Evolutionary conservation across 331 rosid species (phyloP).

Genomic region (Acacia pycnantha): DNA sequence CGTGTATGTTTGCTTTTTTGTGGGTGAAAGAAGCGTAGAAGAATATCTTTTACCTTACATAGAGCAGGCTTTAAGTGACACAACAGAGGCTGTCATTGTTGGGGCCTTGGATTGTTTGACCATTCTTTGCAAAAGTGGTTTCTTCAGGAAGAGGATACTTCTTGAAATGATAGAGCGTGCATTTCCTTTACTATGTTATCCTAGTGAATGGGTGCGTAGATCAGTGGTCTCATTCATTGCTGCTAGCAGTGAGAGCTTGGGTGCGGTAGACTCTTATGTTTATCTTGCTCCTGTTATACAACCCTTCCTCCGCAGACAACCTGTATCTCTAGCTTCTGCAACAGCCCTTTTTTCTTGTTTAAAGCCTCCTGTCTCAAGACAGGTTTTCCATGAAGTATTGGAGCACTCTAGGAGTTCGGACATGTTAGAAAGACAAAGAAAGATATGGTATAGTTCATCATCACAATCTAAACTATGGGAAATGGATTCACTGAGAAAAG

Average conservation of each 20-base stretch:
- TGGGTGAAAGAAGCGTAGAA: constrained; percentile 97
- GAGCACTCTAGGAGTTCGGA: constrained; percentile 92
- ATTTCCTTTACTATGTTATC: constrained; percentile 88
- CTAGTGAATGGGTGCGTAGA: constrained; percentile 90
- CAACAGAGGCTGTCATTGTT: constrained; percentile 79
- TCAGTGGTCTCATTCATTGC: constrained; percentile 86
- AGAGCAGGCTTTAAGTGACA: constrained; percentile 90
- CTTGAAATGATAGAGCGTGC: constrained; percentile 94
- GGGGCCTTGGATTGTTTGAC: constrained; percentile 88
- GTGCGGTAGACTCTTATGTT: constrained; percentile 92
- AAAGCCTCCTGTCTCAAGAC: constrained; percentile 84
- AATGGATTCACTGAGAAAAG: constrained; percentile 74
- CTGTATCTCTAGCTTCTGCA: constrained; percentile 87
- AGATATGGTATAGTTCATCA: constrained; percentile 86
- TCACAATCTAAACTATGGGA: constrained; percentile 90
- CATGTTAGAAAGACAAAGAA: constrained; percentile 96
- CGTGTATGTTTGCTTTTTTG: constrained; percentile 94
- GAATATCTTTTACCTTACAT: constrained; percentile 97
- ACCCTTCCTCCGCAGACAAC: constrained; percentile 85
- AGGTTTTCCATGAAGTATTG: constrained; percentile 70
- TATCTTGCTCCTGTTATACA: constrained; percentile 90
- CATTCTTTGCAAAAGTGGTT: constrained; percentile 74
- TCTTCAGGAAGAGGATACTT: constrained; percentile 80
- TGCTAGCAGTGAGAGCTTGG: constrained; percentile 87
- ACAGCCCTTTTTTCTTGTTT: constrained; percentile 73